Base-by-base conservation (phyloP, 306 rosid genomes). In the Fragaria ananassa region DNA sequence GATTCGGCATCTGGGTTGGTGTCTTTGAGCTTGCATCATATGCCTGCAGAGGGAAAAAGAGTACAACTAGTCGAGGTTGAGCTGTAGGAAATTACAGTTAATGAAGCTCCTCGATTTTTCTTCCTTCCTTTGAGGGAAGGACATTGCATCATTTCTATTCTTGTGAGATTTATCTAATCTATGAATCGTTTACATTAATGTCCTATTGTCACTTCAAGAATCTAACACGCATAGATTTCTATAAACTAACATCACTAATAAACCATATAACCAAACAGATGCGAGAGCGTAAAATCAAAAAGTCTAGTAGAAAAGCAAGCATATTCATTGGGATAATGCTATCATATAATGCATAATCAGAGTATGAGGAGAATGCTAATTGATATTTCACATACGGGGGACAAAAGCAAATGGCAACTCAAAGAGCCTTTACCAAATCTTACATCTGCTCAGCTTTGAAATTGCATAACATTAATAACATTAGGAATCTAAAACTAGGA, bases 61-160 rank as follows among this genome's bases (percentile, higher is more conserved):
- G 80, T 81, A 81, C 95, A 92, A 70, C 53, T 74, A 17, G 75
- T 95, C 78, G 83, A 83, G 85, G 74, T 95, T 62, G 87, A 86
- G 68, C 49, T 93, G 27, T 93, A 81, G 88, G 68, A 63, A 56
- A 2, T 4, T 25, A 8, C 70, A 29, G 76, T 44, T 37, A 8
- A 5, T 35, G 54, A 23, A 47, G 0, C 47, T 44, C 23, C 27
- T 49, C 15, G 5, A 0, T 60, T 60, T 25, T 23, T 68, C 54
- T 25, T 29, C 35, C 31, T 18, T 11, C 3, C 35, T 29, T 3
- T 11, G 42, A 31, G 18, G 65, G 37, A 25, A 4, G 37, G 35
- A 4, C 31, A 25, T 11, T 23, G 13, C 3, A 10, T 12, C 7
- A 6, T 25, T 60, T 25, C 10, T 62, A 62, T 62, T 31, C 21